Base-by-base conservation (phyloP, 2,329 filamentous ascomycete species). In the Penicillium nordicum region DNA sequence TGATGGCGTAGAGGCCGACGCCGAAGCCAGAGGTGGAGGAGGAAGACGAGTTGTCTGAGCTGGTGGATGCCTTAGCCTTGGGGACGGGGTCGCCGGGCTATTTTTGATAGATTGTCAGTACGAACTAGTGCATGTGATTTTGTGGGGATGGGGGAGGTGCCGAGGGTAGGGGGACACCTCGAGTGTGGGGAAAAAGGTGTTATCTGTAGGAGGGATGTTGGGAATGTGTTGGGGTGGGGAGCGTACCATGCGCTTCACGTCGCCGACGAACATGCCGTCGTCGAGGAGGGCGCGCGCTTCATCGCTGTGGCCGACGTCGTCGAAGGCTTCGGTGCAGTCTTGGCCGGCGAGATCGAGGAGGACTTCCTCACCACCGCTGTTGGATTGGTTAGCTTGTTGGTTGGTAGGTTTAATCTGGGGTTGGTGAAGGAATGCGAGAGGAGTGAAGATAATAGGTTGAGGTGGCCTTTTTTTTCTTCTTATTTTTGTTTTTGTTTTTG, bases 221-320 rank as follows among this genome's bases (percentile, higher is more conserved):
- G 25, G 25, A 27, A 25, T n/a, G 14, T 4, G 29, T 18, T 41
- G 16, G 27, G n/a, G 12, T 18, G 42, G 16, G 23, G 58, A 58
- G 74, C 86, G 70, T 83, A 95, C 90, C 82, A 84, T 74, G 76
- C 90, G 85, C 86, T 96, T 95, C 75, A 97, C 78, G 37, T 73
- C 82, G 63, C 90, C 92, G 65, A 94, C 83, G 50, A 86, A 78
- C 63, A 96, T 80, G 70, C 85, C 84, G 43, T 46, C 43, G 32
- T 88, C 86, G 56, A 99, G 86, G 66, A 96, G 93, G 81, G 97
- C 93, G 66, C 94, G 88, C 66, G 94, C 94, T 83, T 99, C 94
- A 78, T 99, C 94, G 70, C 90, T 95, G 88, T 99, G 94, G 73
- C 94, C 94, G 71, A 99, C 94, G 78, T 99, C 94, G 82, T 99